Evolutionary conservation across 257 asterid genomes (phyloP), one percentile per base, ranked within the genome.

Genomic region (Phtheirospermum japonicum): DNA sequence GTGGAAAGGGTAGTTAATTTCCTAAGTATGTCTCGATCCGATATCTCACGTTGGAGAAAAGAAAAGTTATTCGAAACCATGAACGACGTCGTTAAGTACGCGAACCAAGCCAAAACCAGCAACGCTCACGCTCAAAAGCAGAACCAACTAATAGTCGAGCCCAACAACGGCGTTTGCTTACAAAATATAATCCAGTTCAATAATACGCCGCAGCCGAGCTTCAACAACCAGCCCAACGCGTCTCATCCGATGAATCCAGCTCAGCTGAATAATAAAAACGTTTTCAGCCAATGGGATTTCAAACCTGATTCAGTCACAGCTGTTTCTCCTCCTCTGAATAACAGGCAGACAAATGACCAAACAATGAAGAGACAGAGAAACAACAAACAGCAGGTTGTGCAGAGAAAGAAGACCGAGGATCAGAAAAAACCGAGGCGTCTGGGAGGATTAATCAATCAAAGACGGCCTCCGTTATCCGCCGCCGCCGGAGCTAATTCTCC

Each of bases 11-110:
- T 64, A 19, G 0, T 67, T 6, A 51, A 1, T 12, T 42, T 78
- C 36, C 67, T 81, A 13, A 63, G 63, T 4, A 19, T 49, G 26
- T 50, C 87, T 0, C 73, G 45, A 71, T 8, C 54, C 8, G 80
- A 73, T 16, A 52, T 81, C 3, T 10, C 61, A 9, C 36, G 37
- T 2, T 13, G 33, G 50, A 34, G 57, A 39, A 71, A 64, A 37
- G 87, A 78, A 43, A 73, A 23, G 18, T 6, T 69, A 5, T 50
- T 9, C 56, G 76, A 42, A 4, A 6, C 5, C 0, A 39, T 81
- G 68, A 26, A 60, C 5, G 51, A 59, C 12, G 17, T 59, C 0
- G 18, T 62, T 28, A 16, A 12, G 57, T 9, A 46, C 31, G 6
- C 66, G 14, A 32, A 37, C 26, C 62, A 43, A 4, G 2, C 9